phyloP scores from a whole-genome alignment of 2,329 filamentous ascomycete genomes.

The Hirsutella rhossiliensis region DNA sequence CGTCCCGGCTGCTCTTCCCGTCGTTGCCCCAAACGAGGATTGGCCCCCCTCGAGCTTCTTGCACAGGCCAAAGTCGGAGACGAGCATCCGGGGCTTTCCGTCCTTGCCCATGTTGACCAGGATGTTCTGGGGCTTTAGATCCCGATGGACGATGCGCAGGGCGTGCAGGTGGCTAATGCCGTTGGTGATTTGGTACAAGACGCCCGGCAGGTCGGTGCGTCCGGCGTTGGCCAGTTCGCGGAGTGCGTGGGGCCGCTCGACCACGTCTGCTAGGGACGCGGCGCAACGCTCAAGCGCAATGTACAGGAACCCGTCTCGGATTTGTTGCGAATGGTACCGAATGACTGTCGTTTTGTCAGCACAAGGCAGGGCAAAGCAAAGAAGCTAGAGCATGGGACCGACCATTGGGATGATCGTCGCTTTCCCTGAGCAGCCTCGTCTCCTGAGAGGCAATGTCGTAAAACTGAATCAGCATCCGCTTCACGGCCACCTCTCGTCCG shows the following conservation, averaged over 20 bases:
- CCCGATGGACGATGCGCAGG: conserved; percentile 88
- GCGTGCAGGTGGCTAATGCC: conserved; percentile 83
- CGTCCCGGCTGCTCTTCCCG: conserved; percentile 83
- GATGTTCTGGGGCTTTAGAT: conserved; percentile 97
- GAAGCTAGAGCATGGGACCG: conserved; percentile 8
- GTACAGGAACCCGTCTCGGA: conserved; percentile 82
- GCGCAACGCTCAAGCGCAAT: conserved; percentile 92
- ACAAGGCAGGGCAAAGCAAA: not conserved
- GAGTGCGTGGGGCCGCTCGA: conserved; percentile 61
- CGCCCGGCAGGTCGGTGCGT: conserved; percentile 62
- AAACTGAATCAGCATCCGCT: conserved; percentile 92
- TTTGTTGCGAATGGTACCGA: conserved; percentile 87
- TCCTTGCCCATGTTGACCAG: conserved; percentile 65
- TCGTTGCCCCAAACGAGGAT: conserved; percentile 89
- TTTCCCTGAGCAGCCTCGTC: conserved; percentile 79
- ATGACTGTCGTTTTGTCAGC: conserved; percentile 48
- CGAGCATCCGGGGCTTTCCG: conserved; percentile 69
- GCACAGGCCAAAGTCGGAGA: conserved; percentile 94
- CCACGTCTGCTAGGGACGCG: conserved; percentile 82
- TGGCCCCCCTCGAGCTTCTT: conserved; percentile 94
- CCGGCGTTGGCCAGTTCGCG: conserved; percentile 59
- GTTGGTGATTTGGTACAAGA: conserved; percentile 80
- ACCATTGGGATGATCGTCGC: conserved; percentile 87
- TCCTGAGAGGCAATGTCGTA: conserved; percentile 93
- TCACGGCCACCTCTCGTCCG: conserved; percentile 85